Evolutionary conservation across 1,284 basidiomycete species (phyloP).

Genomic region (Cystobasidium sp.): DNA sequence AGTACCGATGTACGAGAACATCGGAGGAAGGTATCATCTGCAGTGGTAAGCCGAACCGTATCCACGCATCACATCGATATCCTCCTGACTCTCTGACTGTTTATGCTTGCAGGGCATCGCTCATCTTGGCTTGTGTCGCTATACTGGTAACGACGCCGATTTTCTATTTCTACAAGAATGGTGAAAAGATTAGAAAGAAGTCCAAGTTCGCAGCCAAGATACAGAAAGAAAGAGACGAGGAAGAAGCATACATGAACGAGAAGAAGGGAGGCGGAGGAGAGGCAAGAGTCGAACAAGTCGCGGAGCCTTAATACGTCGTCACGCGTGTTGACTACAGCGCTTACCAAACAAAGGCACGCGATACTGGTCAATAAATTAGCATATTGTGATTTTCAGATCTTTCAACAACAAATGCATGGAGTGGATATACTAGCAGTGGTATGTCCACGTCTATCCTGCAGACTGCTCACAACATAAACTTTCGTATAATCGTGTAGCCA

Average conservation of each 20-base stretch:
- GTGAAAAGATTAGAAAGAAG: slow-evolving; percentile 31
- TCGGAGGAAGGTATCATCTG: slow-evolving; percentile 22
- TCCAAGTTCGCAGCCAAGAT: slow-evolving; percentile 37
- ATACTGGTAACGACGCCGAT: slow-evolving; percentile 35
- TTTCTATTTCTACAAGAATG: slow-evolving; percentile 21
- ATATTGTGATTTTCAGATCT: too few species aligned
- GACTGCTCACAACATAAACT: too few species aligned
- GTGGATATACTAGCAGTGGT: too few species aligned
- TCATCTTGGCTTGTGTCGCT: slow-evolving; percentile 18
- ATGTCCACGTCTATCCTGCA: too few species aligned
- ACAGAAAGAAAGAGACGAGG: slow-evolving; percentile 12
- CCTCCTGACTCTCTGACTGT: background rate
- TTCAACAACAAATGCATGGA: too few species aligned
- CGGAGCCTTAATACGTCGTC: background rate
- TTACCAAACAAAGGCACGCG: too few species aligned
- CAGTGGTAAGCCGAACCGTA: slow-evolving; percentile 21
- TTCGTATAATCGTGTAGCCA: too few species aligned
- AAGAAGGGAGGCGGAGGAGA: slow-evolving; percentile 13
- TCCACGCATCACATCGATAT: background rate
- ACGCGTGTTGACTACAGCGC: background rate
- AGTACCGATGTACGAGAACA: slow-evolving; percentile 36
- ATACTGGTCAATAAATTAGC: too few species aligned
- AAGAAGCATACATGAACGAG: slow-evolving; percentile 8
- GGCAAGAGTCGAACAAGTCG: slow-evolving; percentile 1
- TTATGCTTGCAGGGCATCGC: slow-evolving; percentile 1